These are phyloP conservation scores for Ceratocystis alfenasii DNA, from an alignment of 2,329 filamentous ascomycete genomes.

Conservation along the genomic window DNA sequence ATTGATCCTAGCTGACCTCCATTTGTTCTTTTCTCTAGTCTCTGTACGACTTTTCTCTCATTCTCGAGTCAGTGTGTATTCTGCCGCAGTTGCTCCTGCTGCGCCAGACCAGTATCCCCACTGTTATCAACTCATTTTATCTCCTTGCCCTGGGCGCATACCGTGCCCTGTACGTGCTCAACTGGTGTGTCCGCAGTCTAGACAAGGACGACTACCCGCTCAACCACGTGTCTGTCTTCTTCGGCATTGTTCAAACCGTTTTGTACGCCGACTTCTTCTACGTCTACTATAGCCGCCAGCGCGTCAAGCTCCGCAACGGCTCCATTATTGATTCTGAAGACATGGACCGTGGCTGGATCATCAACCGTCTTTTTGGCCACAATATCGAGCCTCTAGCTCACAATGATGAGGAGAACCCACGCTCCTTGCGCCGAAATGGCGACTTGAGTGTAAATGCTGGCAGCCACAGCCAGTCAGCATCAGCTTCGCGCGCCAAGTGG, in stretches of 20 bases:
- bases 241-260: slow-evolving; percentile 77
- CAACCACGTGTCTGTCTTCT: slow-evolving; percentile 66
- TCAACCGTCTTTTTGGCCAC: slow-evolving; percentile 64
- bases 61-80: slow-evolving; percentile 82
- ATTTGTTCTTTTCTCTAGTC: slow-evolving; percentile 41
- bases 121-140: slow-evolving; percentile 94
- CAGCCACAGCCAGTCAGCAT: slow-evolving; percentile 4
- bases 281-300: slow-evolving; percentile 89
- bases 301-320: slow-evolving; percentile 82
- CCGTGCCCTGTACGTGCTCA: slow-evolving; percentile 77
- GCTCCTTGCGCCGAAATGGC: slow-evolving; percentile 26
- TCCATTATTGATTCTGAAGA: slow-evolving; percentile 86
- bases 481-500: slow-evolving; percentile 41
- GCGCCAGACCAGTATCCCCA: slow-evolving; percentile 88
- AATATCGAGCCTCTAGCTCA: slow-evolving; percentile 33
- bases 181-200: slow-evolving; percentile 66
- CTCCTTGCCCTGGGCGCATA: slow-evolving; percentile 79
- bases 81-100: slow-evolving; percentile 84
- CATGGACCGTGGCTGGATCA: slow-evolving; percentile 70
- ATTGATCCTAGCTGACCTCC: neutral
- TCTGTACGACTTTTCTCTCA: slow-evolving; percentile 77
- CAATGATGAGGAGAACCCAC: slow-evolving; percentile 49
- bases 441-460: slow-evolving; percentile 20
- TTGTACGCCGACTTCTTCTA: slow-evolving; percentile 91
- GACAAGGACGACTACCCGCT: slow-evolving; percentile 47